A percentile compares a stretch with the other conserved stretches of the same genome.
Evolutionary conservation across 257 asterid species (phyloP).

Genomic region (Echium plantagineum): DNA sequence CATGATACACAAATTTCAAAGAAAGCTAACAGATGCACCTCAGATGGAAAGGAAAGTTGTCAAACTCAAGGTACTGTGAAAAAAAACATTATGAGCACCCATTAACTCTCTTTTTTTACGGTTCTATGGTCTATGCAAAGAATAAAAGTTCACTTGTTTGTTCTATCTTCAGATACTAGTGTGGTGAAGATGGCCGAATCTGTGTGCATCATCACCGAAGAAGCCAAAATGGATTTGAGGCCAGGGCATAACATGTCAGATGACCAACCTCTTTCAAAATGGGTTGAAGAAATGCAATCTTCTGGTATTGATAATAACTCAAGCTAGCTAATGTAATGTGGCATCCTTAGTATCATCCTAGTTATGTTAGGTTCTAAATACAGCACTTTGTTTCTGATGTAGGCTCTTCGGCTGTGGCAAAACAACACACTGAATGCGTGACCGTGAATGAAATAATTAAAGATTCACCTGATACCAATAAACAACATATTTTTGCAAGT

Average conservation of each 20-base stretch:
- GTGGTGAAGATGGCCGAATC: conserved; percentile 13
- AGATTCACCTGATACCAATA: conserved; percentile 6
- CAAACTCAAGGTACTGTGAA: conserved; percentile 23
- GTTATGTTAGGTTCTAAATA: background rate
- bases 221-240: conserved; percentile 13
- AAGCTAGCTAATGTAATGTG: conserved; percentile 1
- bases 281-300: conserved; percentile 43
- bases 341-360: background rate
- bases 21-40: conserved; percentile 26
- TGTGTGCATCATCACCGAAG: conserved; percentile 9
- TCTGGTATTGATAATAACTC: conserved; percentile 23
- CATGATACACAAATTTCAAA: conserved; percentile 21
- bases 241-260: conserved; percentile 30
- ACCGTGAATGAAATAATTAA: background rate
- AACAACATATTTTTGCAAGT: background rate
- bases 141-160: conserved; percentile 11
- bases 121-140: background rate
- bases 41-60: conserved; percentile 17
- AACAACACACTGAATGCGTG: conserved; percentile 15
- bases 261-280: conserved; percentile 53
- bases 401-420: conserved; percentile 25
- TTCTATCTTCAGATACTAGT: conserved; percentile 23
- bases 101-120: background rate
- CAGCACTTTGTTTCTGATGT: conserved; percentile 10
- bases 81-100: background rate